A percentile compares a stretch with the other conserved stretches of the same genome.
Evolutionary conservation across 257 asterid species (phyloP).

Genomic region (Nicotiana noctiflora): DNA sequence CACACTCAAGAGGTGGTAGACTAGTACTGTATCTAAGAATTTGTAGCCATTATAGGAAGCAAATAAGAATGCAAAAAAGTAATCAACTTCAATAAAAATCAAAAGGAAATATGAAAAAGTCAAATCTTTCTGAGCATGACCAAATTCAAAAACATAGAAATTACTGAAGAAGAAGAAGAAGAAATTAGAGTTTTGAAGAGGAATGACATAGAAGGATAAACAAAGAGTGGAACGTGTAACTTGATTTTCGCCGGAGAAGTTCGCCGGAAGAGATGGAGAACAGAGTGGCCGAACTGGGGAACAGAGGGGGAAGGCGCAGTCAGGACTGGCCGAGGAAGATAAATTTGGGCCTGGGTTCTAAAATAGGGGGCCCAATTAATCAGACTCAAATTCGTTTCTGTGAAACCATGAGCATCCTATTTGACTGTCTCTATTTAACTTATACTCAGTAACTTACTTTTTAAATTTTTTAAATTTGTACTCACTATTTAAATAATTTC

Average conservation of each 20-base stretch:
- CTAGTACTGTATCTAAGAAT: background rate
- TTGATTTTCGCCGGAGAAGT: constrained; percentile 5
- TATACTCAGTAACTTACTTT: no score
- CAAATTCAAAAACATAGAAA: no score
- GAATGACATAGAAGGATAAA: background rate
- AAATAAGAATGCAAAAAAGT: background rate
- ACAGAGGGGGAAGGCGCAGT: background rate
- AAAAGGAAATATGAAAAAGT: background rate
- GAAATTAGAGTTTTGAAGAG: background rate
- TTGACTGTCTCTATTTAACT: no score
- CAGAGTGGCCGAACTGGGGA: background rate
- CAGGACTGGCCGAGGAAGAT: background rate
- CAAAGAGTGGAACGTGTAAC: background rate
- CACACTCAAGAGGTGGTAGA: background rate
- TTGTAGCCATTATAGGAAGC: background rate
- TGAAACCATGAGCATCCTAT: no score
- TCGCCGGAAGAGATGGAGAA: background rate
- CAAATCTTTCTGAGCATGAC: background rate
- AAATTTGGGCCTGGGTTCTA: no score
- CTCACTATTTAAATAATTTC: no score
- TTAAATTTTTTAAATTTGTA: no score
- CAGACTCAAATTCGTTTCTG: no score
- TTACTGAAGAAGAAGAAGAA: no score
- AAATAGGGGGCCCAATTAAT: no score
- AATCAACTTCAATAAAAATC: background rate